Conservation (phyloP, 257 asterid species). For the Solanum peruvianum region DNA sequence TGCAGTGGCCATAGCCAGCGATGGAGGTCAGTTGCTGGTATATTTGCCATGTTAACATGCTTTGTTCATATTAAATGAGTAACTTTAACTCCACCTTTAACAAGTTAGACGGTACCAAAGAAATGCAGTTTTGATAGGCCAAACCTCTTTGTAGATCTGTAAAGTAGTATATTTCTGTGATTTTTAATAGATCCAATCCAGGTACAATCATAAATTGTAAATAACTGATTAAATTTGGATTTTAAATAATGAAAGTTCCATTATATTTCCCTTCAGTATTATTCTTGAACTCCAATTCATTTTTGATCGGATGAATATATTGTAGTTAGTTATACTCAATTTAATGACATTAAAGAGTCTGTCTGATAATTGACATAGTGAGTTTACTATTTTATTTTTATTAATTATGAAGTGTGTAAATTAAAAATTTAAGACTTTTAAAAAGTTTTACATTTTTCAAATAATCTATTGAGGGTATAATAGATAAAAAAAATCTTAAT, state of each 20-base stretch:
- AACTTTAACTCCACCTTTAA: background rate
- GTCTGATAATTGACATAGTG: no score
- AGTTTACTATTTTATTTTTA: no score
- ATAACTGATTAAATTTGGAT: background rate
- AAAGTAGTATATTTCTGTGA: background rate
- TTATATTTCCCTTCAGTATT: background rate
- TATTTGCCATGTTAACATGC: slow-evolving; percentile 32
- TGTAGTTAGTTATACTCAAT: background rate
- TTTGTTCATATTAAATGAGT: background rate
- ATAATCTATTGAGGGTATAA: no score
- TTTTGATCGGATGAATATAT: background rate
- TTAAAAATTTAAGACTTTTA: no score
- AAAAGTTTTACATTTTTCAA: no score
- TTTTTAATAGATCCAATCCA: background rate
- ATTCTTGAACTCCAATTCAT: background rate
- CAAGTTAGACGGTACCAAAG: background rate
- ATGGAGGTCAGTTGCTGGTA: slow-evolving; percentile 51
- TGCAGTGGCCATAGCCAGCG: slow-evolving; percentile 63
- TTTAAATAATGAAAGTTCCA: background rate
- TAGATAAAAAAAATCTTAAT: no score
- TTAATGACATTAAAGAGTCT: no score
- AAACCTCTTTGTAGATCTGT: background rate
- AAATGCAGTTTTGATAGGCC: background rate
- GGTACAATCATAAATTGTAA: background rate
- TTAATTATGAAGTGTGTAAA: no score